Base-by-base conservation (phyloP, 1,284 basidiomycete genomes). In the Abortiporus biennis region DNA sequence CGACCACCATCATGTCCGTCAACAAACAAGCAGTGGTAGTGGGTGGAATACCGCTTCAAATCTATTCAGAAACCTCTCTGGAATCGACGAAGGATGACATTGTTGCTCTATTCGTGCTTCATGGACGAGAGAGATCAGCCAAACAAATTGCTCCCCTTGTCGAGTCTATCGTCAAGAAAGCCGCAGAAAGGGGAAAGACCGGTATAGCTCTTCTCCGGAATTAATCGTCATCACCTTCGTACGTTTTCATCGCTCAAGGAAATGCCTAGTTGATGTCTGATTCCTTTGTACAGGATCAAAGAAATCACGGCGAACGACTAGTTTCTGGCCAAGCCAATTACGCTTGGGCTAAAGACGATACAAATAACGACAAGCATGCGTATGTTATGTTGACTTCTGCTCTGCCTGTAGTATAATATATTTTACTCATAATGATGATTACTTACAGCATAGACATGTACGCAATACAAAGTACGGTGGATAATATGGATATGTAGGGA, bases 371-470 rank as follows among this genome's bases (percentile, higher is more conserved):
- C 16, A 64, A 66, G 2, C 87, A 91, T 66, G 81, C 76, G 82
- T 77, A 52, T 64, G 79, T 64, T 32, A 31, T 42, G 11, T 19
- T 3, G n/a, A 8, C 12, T 38, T 24, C 21, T 21, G 20, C 6
- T 6, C 36, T n/a, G 15, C 4, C n/a, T 27, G 2, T 37, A 23
- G 45, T 24, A 36, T 27, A 19, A 12, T 33, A 11, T 19, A 44
- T 55, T 40, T 51, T 36, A 3, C 6, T 5, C 39, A 46, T n/a
- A n/a, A n/a, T n/a, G n/a, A n/a, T n/a, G n/a, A n/a, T n/a, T n/a
- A n/a, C n/a, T n/a, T n/a, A n/a, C 46, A 87, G 85, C 4, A 51
- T 82, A 29, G 87, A 91, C 54, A 85, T 89, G 85, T 87, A 84
- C 48, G 66, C 76, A 6, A 80, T 80, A 27, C 72, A 84, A 54